phyloP scores from a whole-genome alignment of 805 yeast species.

The Yamadazyma philogaea region DNA sequence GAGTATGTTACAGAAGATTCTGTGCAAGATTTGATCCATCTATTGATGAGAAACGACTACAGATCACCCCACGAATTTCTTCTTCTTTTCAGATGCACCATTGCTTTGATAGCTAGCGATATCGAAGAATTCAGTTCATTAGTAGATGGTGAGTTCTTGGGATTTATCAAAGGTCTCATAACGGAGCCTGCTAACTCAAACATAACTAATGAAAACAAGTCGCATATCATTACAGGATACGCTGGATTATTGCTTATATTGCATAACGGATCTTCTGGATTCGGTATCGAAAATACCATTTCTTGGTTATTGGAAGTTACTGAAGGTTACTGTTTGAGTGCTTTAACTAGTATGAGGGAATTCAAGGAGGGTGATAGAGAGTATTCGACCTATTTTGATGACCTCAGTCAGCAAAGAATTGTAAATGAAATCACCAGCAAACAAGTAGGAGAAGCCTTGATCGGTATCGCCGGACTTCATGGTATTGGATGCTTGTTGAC shows the following conservation, averaged over 20 bases:
- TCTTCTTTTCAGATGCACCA: slow-evolving; percentile 37
- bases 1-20: slow-evolving; percentile 36
- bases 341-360: slow-evolving; percentile 27
- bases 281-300: slow-evolving; percentile 47
- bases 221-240: slow-evolving; percentile 37
- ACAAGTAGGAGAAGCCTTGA: slow-evolving; percentile 31
- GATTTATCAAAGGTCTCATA: slow-evolving; percentile 24
- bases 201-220: slow-evolving; percentile 38
- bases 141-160: slow-evolving; percentile 30
- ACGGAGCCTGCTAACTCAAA: slow-evolving; percentile 32
- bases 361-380: slow-evolving; percentile 43
- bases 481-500: slow-evolving; percentile 46
- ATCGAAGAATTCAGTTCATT: slow-evolving; percentile 48
- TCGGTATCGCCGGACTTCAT: slow-evolving; percentile 45
- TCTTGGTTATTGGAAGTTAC: slow-evolving; percentile 43
- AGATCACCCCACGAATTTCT: slow-evolving; percentile 40
- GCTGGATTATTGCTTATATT: slow-evolving; percentile 40
- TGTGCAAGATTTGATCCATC: slow-evolving; percentile 31
- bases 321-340: slow-evolving; percentile 35
- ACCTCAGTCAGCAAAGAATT: slow-evolving; percentile 30
- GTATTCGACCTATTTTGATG: slow-evolving; percentile 37
- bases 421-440: slow-evolving; percentile 30
- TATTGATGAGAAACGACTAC: slow-evolving; percentile 31
- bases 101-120: slow-evolving; percentile 46
- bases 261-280: slow-evolving; percentile 48